Base-by-base conservation (phyloP, 345 rosid genomes). In the Linum trigynum region DNA sequence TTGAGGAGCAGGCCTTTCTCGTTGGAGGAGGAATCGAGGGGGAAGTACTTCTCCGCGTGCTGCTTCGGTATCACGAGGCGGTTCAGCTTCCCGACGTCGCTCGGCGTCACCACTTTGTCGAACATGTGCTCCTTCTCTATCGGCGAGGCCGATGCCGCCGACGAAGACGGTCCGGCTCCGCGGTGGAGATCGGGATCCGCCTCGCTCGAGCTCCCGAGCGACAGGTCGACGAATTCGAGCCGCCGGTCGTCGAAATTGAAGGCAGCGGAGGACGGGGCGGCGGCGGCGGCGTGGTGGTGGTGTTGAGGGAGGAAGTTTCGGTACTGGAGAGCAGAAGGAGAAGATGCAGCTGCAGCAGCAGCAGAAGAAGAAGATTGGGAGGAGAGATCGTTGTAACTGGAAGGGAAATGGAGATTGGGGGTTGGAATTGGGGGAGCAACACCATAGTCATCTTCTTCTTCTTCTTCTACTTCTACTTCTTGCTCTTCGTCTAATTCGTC, bases 31-130 rank as follows among this genome's bases (percentile, higher is more conserved):
- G 38, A 32, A 37, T 57, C 61, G 7, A 57, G 17, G 3, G 61
- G 61, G 61, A 57, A 57, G 61, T 57, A 57, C 61, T 57, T 57
- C 61, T 57, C 61, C 38, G 61, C 61, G 61, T 57, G 61, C 61
- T 57, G 61, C 61, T 57, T 57, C 35, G 61, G 61, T 32, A 57
- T 57, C 61, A 57, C 61, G 7, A 57, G 38, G 7, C 61, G 37
- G 38, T 57, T 57, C 61, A 57, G 61, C 38, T 57, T 57, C 38
- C 61, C 61, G 37, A 57, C 61, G 61, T 57, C 61, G 61, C 61
- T 57, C 61, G 61, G 61, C 38, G 61, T 57, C 61, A 57, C 61
- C 23, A 57, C 61, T 12, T 57, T 57, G 61, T 57, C 61, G 61
- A 57, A 57, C 61, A 57, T 57, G 61, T 57, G 61, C 61, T 57